phyloP scores from a whole-genome alignment of 225 moss, liverwort and hornwort species.

The Thuidium tamariscinum region DNA sequence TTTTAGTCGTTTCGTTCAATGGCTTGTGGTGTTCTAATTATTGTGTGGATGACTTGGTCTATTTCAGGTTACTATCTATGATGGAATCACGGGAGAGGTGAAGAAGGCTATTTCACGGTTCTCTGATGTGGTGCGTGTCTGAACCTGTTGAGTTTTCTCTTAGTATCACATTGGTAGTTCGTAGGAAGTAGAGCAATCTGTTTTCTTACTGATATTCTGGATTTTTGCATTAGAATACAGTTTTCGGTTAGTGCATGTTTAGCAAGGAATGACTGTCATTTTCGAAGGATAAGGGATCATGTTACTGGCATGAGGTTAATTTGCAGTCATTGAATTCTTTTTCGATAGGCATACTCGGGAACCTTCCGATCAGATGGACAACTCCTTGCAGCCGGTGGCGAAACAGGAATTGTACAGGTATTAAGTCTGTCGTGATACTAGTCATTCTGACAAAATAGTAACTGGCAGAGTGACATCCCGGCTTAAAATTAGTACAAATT shows the following conservation, averaged over 20 bases:
- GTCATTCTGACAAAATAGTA: not conserved
- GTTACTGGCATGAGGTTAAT: not conserved
- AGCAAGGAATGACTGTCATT: not conserved
- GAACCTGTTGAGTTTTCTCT: not conserved
- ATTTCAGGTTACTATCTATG: constrained; percentile 57
- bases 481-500: not conserved
- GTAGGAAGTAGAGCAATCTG: not conserved
- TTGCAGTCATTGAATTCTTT: not conserved
- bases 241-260: not conserved
- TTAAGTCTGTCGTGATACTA: not conserved
- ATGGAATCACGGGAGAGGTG: constrained; percentile 66
- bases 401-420: constrained; percentile 86
- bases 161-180: too few species aligned
- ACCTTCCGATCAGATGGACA: constrained; percentile 85
- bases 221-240: not conserved
- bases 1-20: not conserved
- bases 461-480: not conserved
- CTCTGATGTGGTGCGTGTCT: constrained; percentile 64
- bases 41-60: not conserved
- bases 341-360: constrained; percentile 71
- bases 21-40: not conserved
- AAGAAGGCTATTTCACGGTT: constrained; percentile 80
- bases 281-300: not conserved
- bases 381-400: constrained; percentile 86
- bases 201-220: too few species aligned